Base-by-base conservation (phyloP, 2,329 filamentous ascomycete genomes). In the Ploettnerulaceae sp. region DNA sequence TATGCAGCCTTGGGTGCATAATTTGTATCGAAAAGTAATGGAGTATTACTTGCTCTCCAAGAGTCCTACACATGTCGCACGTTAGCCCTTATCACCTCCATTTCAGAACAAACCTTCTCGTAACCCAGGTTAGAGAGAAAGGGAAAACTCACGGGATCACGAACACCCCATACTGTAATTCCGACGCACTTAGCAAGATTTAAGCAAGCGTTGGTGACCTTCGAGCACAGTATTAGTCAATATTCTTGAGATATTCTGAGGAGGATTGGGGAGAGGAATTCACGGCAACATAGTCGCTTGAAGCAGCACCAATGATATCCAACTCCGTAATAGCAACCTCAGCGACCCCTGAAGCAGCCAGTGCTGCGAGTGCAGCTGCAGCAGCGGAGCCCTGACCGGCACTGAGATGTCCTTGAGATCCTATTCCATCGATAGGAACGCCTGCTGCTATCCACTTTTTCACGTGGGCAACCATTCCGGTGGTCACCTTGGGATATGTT, bases 361-460 rank as follows among this genome's bases (percentile, higher is more conserved):
- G 67, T 15, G 78, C 75, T 8, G 58, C 69, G 7, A 71, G 69
- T 71, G 54, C 46, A 11, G 41, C 52, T 7, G 50, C 35, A 7
- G 44, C 44, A 14, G 47, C 47, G 17, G 32, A 45, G 8, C 44
- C 40, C 41, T 52, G 39, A 22, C 49, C 49, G 4, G 50, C 48
- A 25, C 40, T 44, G 4, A 52, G 22, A 31, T 61, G 58, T 3
- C 32, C 42, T 47, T 61, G 58, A 4, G 74, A 58, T 57, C 69
- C 75, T 47, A 85, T 81, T 43, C 80, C 81, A 57, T 85, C 76
- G 51, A 84, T 83, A 51, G 78, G 80, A 14, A 81, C 66, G 44
- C 82, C 83, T 1, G 71, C 72, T 0, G 71, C 72, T 39, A 79
- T 58, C 81, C 81, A 85, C 60, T 79, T 75, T 59, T 76, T 75